These are phyloP conservation scores for Filobasidium wieringae DNA, from an alignment of 768 basidiomycete genomes.

Conservation along the genomic window DNA sequence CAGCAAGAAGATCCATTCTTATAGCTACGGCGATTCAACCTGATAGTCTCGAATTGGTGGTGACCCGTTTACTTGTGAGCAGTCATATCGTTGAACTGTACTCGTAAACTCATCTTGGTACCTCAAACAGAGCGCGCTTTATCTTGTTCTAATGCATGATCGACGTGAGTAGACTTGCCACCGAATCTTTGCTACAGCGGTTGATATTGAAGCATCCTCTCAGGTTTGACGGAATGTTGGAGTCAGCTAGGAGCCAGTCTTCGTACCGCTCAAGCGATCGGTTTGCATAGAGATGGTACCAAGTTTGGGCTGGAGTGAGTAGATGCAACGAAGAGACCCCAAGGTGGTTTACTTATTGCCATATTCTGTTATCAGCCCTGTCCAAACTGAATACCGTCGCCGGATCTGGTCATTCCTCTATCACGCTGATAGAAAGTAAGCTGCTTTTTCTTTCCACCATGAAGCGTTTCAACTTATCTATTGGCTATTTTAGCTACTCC, in stretches of 20 bases:
- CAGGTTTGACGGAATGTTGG: conserved; percentile 89
- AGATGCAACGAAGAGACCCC: background rate
- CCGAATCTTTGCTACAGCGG: no score
- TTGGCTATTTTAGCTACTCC: conserved; percentile 47
- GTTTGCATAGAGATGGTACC: conserved; percentile 77
- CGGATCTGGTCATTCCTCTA: conserved; percentile 76
- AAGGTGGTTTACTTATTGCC: background rate
- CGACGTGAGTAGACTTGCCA: conserved; percentile 18
- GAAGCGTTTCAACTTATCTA: background rate
- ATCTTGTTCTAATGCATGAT: conserved; percentile 44
- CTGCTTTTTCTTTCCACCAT: background rate
- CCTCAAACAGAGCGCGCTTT: conserved; percentile 52
- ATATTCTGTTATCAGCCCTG: conserved; percentile 37
- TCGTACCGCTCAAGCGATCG: conserved; percentile 83
- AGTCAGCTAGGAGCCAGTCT: conserved; percentile 87
- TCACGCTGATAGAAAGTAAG: conserved; percentile 72
- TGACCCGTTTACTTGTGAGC: conserved; percentile 65
- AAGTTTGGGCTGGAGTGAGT: conserved; percentile 53
- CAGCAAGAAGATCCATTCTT: conserved; percentile 74
- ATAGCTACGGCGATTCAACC: conserved; percentile 89
- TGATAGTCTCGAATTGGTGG: conserved; percentile 81
- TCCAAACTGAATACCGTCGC: conserved; percentile 73
- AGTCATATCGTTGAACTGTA: background rate
- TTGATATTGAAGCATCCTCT: conserved; percentile 45
- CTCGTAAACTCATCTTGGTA: background rate